Evolutionary conservation across 1,139 yeast species (phyloP), one percentile per base, ranked within the genome.

Genomic region (Geotrichum histeridarum): DNA sequence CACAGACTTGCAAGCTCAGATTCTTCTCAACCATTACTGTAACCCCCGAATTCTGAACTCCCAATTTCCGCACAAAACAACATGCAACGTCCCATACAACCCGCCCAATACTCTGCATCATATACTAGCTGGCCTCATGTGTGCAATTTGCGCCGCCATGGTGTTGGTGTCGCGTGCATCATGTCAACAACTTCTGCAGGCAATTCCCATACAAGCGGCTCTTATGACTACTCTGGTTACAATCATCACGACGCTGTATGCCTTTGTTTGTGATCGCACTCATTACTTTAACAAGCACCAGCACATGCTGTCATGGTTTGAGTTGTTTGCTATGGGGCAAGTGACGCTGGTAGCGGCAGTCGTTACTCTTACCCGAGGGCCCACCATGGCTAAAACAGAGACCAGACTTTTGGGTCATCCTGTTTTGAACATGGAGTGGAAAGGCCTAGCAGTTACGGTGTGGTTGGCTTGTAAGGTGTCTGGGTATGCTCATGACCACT

Each of bases 21-120:
- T 51, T 17, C 27, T 55, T 11, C 42, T 55, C 11, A 55, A 55
- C 31, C 58, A 55, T 32, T 14, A 50, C 32, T 55, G 58, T 17
- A 54, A 54, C 31, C 32, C 33, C 8, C 30, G 35, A 3, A 46
- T 35, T 38, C 14, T 36, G 17, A 39, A 45, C 4, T 47, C 53
- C 11, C 27, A 36, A 5, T 18, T 33, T 12, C 48, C 48, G 14
- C 54, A 52, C 32, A 8, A 47, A 2, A 37, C 43, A 8, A 53
- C 53, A 6, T 53, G 56, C 42, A 50, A 53, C 36, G 42, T 50
- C 14, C 41, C 49, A 9, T 50, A 53, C 41, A 36, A 42, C 31
- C 35, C 27, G 22, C 55, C 55, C 8, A 42, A 42, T n/a, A 5
- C 27, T 5, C 5, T 22, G 27, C 27, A 22, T 22, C 27, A 22